These are phyloP conservation scores for Paraphaeosphaeria sporulosa DNA, from an alignment of 2,329 filamentous ascomycete species.

Conservation along the genomic window DNA sequence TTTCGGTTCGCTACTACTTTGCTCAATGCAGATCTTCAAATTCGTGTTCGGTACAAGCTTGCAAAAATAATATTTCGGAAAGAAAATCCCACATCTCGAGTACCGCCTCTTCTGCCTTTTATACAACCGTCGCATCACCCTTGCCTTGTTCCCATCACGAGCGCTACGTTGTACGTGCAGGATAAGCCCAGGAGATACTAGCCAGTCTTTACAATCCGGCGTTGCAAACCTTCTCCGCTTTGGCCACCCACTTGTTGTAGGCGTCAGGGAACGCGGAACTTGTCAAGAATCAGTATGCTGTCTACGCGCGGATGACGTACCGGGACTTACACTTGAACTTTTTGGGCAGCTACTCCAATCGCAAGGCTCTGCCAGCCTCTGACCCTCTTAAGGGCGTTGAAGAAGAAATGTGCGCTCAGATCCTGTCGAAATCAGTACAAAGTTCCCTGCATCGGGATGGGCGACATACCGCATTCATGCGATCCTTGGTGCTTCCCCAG, in stretches of 20 bases:
- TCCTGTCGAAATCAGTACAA: neutral
- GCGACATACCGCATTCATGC: slow-evolving; percentile 14
- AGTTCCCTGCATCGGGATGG: neutral
- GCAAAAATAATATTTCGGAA: too few relatives aligned
- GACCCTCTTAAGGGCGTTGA: slow-evolving; percentile 13
- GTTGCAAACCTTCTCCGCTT: slow-evolving; percentile 13
- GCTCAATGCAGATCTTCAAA: too few relatives aligned
- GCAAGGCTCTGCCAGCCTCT: slow-evolving; percentile 9
- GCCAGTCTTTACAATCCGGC: slow-evolving; percentile 6
- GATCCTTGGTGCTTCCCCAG: slow-evolving; percentile 13
- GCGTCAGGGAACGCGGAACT: slow-evolving; percentile 17
- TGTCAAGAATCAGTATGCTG: neutral
- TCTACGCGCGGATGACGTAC: too few relatives aligned
- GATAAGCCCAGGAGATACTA: too few relatives aligned
- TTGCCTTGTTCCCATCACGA: neutral
- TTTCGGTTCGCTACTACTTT: too few relatives aligned
- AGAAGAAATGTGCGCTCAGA: slow-evolving; percentile 13
- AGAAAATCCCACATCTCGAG: too few relatives aligned
- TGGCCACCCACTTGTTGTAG: slow-evolving; percentile 9
- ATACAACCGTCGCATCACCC: neutral
- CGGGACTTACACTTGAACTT: slow-evolving; percentile 17
- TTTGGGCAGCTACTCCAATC: slow-evolving; percentile 14
- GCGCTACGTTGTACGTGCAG: neutral
- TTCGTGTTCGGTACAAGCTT: too few relatives aligned
- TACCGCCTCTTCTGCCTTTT: too few relatives aligned